Conservation (phyloP, 2,329 filamentous ascomycete species). For the Epichloe aotearoae region DNA sequence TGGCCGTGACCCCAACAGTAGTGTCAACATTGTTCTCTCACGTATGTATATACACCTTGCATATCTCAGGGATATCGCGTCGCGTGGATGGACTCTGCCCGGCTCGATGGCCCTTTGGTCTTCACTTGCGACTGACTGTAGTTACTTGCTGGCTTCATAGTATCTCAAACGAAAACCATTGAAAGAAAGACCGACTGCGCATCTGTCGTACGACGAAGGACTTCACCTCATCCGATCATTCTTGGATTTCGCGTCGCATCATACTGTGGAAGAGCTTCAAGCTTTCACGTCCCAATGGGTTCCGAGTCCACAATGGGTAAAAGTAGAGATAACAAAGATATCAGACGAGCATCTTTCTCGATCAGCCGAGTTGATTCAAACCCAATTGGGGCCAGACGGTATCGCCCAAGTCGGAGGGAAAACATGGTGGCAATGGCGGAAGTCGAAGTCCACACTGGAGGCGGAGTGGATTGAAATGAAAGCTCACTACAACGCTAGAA, state of each 20-base stretch:
- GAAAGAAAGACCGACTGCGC: conserved; percentile 69
- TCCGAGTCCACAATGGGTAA: conserved; percentile 78
- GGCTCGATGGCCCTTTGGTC: neutral
- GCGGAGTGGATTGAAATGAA: conserved; percentile 98
- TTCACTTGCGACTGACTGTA: neutral
- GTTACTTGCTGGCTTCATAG: conserved; percentile 26
- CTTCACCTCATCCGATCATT: conserved; percentile 79
- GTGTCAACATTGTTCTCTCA: conserved; percentile 79
- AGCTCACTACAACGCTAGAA: conserved; percentile 55
- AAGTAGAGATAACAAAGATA: conserved; percentile 57
- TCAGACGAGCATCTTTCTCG: conserved; percentile 47
- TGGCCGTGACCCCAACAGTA: conserved; percentile 78
- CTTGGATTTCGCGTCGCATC: conserved; percentile 69
- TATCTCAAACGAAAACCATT: conserved; percentile 70
- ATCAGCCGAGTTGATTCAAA: conserved; percentile 53
- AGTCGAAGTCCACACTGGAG: conserved; percentile 49
- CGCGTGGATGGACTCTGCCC: conserved; percentile 1
- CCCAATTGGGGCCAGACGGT: conserved; percentile 67
- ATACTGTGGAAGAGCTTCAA: conserved; percentile 88
- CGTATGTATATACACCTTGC: conserved; percentile 34
- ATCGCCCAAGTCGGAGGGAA: conserved; percentile 64
- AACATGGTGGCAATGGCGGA: conserved; percentile 84
- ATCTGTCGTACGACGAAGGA: conserved; percentile 90
- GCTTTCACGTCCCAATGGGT: conserved; percentile 87
- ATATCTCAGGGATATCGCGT: neutral